phyloP scores from a whole-genome alignment of 2,329 filamentous ascomycete genomes.

The Seiridium unicorne region DNA sequence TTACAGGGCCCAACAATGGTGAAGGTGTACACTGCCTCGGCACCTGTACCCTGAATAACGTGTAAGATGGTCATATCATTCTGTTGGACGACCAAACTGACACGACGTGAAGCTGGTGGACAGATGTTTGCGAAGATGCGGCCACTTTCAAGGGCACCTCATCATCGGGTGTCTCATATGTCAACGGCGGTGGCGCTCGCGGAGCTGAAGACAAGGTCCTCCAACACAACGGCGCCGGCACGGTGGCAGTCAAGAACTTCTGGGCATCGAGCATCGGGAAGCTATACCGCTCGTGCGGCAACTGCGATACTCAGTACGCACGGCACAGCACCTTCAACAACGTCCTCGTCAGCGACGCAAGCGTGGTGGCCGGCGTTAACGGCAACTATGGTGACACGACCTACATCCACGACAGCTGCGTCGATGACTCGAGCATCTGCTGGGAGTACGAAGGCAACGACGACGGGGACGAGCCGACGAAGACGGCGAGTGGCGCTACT shows the following conservation, averaged over 20 bases:
- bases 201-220: slow-evolving; percentile 30
- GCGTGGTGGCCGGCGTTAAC: neutral
- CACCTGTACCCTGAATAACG: neutral
- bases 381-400: slow-evolving; percentile 1
- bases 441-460: neutral
- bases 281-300: slow-evolving; percentile 41
- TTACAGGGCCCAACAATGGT: neutral
- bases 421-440: neutral
- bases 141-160: neutral
- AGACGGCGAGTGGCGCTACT: neutral
- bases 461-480: neutral
- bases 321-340: neutral
- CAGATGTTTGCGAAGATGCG: slow-evolving; percentile 3
- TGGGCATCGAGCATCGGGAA: slow-evolving; percentile 39
- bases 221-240: slow-evolving; percentile 33
- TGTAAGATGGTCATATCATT: neutral
- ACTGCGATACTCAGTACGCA: slow-evolving; percentile 29
- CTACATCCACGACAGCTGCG: neutral
- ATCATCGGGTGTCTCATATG: neutral
- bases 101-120: neutral
- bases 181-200: slow-evolving; percentile 31
- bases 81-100: neutral
- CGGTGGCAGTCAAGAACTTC: slow-evolving; percentile 28
- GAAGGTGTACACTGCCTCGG: slow-evolving; percentile 2
- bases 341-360: neutral